phyloP scores from a whole-genome alignment of 2,329 filamentous ascomycete species.

The Pseudogymnoascus sp. region DNA sequence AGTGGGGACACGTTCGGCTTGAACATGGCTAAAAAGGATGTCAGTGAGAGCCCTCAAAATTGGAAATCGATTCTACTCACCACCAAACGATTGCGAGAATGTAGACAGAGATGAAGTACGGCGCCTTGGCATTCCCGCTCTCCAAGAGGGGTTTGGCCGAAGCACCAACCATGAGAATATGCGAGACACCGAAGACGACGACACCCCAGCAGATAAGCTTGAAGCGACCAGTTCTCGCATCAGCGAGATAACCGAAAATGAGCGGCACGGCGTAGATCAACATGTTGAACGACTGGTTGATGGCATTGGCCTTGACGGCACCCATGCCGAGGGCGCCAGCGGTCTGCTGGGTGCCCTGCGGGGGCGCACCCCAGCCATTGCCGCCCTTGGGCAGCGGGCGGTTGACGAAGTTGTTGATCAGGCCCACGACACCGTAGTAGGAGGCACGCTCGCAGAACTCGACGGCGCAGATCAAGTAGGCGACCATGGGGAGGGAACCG shows the following conservation, averaged over 20 bases:
- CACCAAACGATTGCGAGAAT: slow-evolving; percentile 24
- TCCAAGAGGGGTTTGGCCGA: slow-evolving; percentile 49
- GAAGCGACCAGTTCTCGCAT: slow-evolving; percentile 59
- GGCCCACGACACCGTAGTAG: slow-evolving; percentile 62
- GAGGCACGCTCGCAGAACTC: slow-evolving; percentile 72
- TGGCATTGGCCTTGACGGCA: slow-evolving; percentile 43
- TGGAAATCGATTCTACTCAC: slow-evolving; percentile 37
- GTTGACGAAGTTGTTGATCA: slow-evolving; percentile 56
- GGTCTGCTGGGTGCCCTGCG: slow-evolving; percentile 20
- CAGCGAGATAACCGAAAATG: slow-evolving; percentile 48
- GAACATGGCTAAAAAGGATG: slow-evolving; percentile 46
- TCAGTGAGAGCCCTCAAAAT: slow-evolving; percentile 60
- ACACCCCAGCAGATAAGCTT: slow-evolving; percentile 46
- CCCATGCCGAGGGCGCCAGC: slow-evolving; percentile 54
- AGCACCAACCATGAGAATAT: slow-evolving; percentile 54
- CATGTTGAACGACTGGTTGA: slow-evolving; percentile 44
- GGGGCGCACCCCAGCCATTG: slow-evolving; percentile 34
- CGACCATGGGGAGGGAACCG: slow-evolving; percentile 55
- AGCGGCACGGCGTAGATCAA: slow-evolving; percentile 44
- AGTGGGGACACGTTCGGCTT: slow-evolving; percentile 62
- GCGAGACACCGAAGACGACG: slow-evolving; percentile 50
- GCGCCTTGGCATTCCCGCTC: slow-evolving; percentile 56
- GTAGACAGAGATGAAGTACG: slow-evolving; percentile 24
- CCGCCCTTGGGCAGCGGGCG: slow-evolving; percentile 46
- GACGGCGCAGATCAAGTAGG: slow-evolving; percentile 64